These are phyloP conservation scores for Solanum pinnatisectum DNA, from an alignment of 257 asterid species.

Conservation along the genomic window DNA sequence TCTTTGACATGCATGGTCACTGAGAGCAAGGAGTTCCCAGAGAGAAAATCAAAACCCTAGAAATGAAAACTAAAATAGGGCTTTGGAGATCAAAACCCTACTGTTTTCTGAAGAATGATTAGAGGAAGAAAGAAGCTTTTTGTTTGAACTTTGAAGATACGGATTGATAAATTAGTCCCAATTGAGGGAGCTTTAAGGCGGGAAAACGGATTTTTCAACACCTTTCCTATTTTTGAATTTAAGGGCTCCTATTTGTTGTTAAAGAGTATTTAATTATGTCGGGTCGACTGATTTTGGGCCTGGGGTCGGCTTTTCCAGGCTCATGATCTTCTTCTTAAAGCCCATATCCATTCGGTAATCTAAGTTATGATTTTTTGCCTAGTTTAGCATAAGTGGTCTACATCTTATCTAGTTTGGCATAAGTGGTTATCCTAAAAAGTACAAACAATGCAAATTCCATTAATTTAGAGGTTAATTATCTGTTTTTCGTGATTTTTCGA, in stretches of 20 bases:
- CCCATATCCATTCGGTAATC: background rate
- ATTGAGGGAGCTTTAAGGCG: constrained; percentile 1
- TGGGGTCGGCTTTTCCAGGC: background rate
- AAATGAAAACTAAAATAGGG: background rate
- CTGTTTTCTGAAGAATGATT: background rate
- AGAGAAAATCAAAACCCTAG: background rate
- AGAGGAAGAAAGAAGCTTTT: background rate
- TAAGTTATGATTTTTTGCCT: background rate
- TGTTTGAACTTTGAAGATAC: background rate
- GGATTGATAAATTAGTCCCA: background rate
- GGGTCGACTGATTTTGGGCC: background rate
- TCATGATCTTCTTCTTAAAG: background rate
- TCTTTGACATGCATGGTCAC: constrained; percentile 67
- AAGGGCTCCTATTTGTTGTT: background rate
- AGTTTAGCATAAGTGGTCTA: too few species aligned
- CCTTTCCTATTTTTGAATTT: background rate
- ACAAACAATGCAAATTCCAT: too few species aligned
- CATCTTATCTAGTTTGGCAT: too few species aligned
- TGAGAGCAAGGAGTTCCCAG: background rate
- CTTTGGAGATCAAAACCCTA: background rate
- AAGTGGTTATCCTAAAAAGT: background rate
- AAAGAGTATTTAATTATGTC: background rate
- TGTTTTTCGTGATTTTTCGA: too few species aligned
- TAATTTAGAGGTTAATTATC: background rate
- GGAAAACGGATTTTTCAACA: background rate